Conservation (phyloP, 441 rosid species). For the Melastoma candidum region DNA sequence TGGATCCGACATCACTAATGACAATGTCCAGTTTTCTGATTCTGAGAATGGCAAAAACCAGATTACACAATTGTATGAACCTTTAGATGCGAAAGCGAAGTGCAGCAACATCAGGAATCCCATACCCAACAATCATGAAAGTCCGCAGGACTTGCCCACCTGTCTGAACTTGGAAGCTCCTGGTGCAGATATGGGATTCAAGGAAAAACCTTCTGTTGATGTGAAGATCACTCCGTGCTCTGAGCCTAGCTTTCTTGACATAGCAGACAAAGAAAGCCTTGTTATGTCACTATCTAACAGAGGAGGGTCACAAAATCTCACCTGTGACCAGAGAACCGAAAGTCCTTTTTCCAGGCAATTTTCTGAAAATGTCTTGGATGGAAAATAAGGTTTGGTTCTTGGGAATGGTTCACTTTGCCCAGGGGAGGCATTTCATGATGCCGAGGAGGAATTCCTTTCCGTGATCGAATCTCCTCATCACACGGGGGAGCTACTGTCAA, state of each 20-base stretch:
- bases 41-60: slow-evolving; percentile 4
- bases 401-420: slow-evolving; percentile 7
- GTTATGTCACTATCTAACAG: too few species aligned
- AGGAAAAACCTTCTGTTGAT: too few species aligned
- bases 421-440: slow-evolving; percentile 1
- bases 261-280: too few species aligned
- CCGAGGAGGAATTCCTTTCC: not conserved
- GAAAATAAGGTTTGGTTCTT: slow-evolving; percentile 9
- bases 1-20: slow-evolving; percentile 18
- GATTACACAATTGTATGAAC: slow-evolving; percentile 6
- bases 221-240: too few species aligned
- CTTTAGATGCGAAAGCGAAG: slow-evolving; percentile 12
- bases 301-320: too few species aligned
- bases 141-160: too few species aligned
- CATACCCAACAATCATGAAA: slow-evolving; percentile 1
- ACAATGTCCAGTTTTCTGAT: slow-evolving; percentile 11
- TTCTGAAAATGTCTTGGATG: slow-evolving; percentile 2
- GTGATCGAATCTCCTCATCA: too few species aligned
- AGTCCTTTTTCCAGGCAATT: slow-evolving; percentile 5
- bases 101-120: slow-evolving; percentile 5
- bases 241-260: too few species aligned
- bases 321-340: too few species aligned
- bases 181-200: too few species aligned
- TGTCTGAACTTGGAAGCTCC: too few species aligned
- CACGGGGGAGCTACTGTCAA: not conserved